Evolutionary conservation across 2,329 filamentous ascomycete genomes (phyloP).

Genomic region (Penicillium sclerotigenum): DNA sequence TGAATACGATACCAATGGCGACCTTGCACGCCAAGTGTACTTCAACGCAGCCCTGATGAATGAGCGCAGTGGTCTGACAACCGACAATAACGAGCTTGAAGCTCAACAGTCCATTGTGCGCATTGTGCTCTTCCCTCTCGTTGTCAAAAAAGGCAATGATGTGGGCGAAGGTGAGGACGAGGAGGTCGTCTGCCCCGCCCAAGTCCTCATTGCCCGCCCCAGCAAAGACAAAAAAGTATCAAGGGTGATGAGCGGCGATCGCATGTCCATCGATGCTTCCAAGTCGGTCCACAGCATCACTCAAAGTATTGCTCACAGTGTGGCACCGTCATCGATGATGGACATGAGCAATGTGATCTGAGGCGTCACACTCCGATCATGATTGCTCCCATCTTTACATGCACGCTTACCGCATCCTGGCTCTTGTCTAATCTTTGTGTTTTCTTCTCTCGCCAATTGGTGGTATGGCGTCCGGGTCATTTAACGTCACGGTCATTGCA

Average conservation of each 20-base stretch:
- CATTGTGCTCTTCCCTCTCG: constrained; percentile 90
- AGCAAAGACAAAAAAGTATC: constrained; percentile 45
- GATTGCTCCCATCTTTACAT: constrained; percentile 10
- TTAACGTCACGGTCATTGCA: constrained; percentile 10
- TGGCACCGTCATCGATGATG: constrained; percentile 43
- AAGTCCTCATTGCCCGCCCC: constrained; percentile 72
- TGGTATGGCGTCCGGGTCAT: constrained; percentile 3
- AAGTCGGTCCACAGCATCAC: constrained; percentile 43
- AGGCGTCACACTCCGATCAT: constrained; percentile 40
- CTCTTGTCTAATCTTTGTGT: constrained; percentile 2
- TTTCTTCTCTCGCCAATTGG: constrained; percentile 2
- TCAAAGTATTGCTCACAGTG: constrained; percentile 42
- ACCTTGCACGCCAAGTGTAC: constrained; percentile 78
- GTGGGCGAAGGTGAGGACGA: constrained; percentile 84
- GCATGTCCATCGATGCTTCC: constrained; percentile 42
- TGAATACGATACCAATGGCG: constrained; percentile 90
- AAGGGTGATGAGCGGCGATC: constrained; percentile 41
- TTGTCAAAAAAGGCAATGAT: constrained; percentile 94
- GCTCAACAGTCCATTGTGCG: constrained; percentile 73
- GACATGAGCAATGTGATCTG: constrained; percentile 46
- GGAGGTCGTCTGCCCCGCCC: constrained; percentile 90
- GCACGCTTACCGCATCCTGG: background rate
- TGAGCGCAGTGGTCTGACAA: constrained; percentile 71
- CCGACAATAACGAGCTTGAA: constrained; percentile 77
- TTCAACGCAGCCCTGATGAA: constrained; percentile 97